Evolutionary conservation across 192 early-diverging fungal genomes (phyloP).

Genomic region (Backusella westeae): DNA sequence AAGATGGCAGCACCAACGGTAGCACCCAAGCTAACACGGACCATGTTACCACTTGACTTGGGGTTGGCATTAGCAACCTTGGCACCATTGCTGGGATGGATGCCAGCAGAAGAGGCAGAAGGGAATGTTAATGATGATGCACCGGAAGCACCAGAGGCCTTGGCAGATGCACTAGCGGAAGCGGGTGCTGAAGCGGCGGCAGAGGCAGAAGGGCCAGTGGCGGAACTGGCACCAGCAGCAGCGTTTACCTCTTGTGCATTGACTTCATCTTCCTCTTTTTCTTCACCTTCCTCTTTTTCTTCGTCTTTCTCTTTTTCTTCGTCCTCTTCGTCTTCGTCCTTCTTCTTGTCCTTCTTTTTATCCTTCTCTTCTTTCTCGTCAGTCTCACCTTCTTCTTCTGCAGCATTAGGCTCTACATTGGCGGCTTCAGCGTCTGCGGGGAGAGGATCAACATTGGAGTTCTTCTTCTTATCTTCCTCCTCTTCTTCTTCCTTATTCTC

Average conservation of each 20-base stretch:
- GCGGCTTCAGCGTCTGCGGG: not conserved
- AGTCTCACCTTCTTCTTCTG: not conserved
- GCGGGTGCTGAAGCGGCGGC: not conserved
- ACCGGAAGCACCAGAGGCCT: not conserved
- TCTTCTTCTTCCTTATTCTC: not conserved
- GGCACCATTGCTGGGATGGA: not conserved
- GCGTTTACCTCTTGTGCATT: not conserved
- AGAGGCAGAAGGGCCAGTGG: not conserved
- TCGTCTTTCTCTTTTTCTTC: not conserved
- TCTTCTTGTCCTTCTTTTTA: not conserved
- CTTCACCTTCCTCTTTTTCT: not conserved
- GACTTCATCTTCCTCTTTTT: not conserved
- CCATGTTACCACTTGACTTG: slow-evolving; percentile 9
- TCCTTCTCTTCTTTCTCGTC: not conserved
- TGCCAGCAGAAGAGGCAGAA: not conserved
- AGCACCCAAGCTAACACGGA: not conserved
- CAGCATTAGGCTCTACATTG: not conserved
- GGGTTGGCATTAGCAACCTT: not conserved
- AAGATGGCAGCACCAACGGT: not conserved
- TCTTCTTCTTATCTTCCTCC: not conserved
- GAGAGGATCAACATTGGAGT: not conserved
- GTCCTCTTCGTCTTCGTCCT: not conserved
- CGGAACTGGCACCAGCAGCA: not conserved
- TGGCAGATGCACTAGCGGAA: not conserved
- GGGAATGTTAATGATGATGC: not conserved